Evolutionary conservation across 495 filamentous ascomycete genomes (phyloP), one percentile per base, ranked within the genome.

Genomic region (Aspergillus asperescens): DNA sequence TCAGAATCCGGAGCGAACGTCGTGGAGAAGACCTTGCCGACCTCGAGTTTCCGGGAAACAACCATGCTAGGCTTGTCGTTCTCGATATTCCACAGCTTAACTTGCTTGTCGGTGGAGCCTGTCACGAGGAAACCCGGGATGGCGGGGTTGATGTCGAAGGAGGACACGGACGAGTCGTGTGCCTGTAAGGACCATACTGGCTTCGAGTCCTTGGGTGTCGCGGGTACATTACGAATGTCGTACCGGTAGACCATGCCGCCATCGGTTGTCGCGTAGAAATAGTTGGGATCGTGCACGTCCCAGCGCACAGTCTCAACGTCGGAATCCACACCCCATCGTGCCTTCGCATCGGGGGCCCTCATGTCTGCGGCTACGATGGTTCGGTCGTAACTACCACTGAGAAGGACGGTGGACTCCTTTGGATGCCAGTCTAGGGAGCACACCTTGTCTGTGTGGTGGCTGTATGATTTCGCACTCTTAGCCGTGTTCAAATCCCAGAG

Each of bases 1-100:
- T 89, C 89, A 27, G 80, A 57, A 64, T 99, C 94, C 0, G 93
- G 90, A 7, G 86, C 94, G 61, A 96, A 99, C 29, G 73, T 74
- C 1, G 90, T 86, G 18, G 89, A 89, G 65, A 99, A 99, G 35
- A 99, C 85, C 74, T 90, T 95, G 39, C 93, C 93, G 10, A 97
- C 87, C 23, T 89, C 94, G 29, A 96, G 73, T 69, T 97, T 88
- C 25, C 93, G 83, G 7, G 88, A 87, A 5, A 95, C 88, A 0
- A 99, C 89, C 80, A 99, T 87, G 54, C 82, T 85, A 3, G 91
- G 92, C 52, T 71, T 73, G 34, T 77, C 73, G n/a, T 86, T 62
- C 54, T 84, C 79, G 49, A 95, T 81, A 64, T 95, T 95, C 93
- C 93, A 99, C 38, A 99, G 76, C 78, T 99, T 99, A 39, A 97